phyloP scores from a whole-genome alignment of 2,329 filamentous ascomycete species.

The Oidium heveae region DNA sequence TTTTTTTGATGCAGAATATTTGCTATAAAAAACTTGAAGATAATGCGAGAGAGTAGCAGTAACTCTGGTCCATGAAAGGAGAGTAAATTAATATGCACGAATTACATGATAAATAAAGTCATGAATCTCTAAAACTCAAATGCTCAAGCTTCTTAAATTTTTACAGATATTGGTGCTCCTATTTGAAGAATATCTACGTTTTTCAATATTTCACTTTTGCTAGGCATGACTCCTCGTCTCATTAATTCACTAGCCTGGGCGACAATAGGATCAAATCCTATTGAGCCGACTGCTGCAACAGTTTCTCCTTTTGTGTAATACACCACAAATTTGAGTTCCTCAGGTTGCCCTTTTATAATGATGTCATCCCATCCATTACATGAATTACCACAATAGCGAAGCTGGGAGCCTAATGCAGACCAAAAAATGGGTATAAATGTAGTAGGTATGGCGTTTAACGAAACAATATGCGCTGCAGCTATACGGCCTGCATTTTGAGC shows the following conservation, averaged over 20 bases:
- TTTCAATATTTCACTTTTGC: constrained; percentile 47
- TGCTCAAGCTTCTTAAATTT: no score
- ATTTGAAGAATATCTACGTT: constrained; percentile 19
- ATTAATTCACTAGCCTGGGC: constrained; percentile 63
- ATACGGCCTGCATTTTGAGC: constrained; percentile 75
- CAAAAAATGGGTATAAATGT: constrained; percentile 88
- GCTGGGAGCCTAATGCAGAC: constrained; percentile 71
- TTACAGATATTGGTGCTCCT: no score
- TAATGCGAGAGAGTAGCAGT: no score
- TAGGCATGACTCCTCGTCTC: constrained; percentile 56
- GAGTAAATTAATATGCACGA: no score
- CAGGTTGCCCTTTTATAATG: constrained; percentile 50
- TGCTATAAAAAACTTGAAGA: no score
- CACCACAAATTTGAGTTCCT: constrained; percentile 60
- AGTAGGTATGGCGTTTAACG: constrained; percentile 33
- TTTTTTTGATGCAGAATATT: no score
- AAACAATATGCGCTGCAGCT: constrained; percentile 53
- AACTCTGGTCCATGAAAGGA: no score
- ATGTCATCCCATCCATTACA: constrained; percentile 64
- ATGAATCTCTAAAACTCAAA: no score
- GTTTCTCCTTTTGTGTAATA: constrained; percentile 74
- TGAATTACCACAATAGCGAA: constrained; percentile 85
- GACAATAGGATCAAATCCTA: constrained; percentile 78
- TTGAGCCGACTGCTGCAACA: constrained; percentile 72
- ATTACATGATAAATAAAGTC: no score